phyloP scores from a whole-genome alignment of 2,329 filamentous ascomycete genomes.

The Taxawa tesnikishii region DNA sequence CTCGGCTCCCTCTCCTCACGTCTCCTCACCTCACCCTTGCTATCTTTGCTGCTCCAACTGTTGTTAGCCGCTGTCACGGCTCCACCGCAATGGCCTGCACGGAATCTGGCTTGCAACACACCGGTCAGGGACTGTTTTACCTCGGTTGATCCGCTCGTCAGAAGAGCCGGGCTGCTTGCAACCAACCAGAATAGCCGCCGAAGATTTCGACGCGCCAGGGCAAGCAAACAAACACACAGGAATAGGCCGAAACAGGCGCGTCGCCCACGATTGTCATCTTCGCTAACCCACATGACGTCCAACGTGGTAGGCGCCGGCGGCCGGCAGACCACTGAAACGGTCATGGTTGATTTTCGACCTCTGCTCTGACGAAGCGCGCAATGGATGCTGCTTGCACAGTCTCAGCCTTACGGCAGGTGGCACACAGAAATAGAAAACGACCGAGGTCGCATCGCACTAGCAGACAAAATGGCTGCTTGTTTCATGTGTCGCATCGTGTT shows the following conservation, averaged over 20 bases:
- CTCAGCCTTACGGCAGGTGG: constrained; percentile 9
- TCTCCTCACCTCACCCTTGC: no score
- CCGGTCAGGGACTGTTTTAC: no score
- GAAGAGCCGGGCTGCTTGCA: not conserved
- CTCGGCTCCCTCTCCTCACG: no score
- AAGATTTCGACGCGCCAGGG: constrained; percentile 2
- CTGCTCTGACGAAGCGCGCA: not conserved
- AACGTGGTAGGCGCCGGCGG: constrained; percentile 9
- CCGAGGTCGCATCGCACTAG: not conserved
- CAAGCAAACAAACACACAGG: not conserved
- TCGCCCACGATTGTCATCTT: constrained; percentile 10
- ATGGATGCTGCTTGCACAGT: constrained; percentile 6
- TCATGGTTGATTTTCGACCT: not conserved
- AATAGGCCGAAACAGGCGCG: constrained; percentile 18
- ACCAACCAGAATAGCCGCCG: constrained; percentile 1
- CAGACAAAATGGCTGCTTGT: not conserved
- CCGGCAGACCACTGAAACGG: constrained; percentile 9
- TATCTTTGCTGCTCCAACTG: no score
- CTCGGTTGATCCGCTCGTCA: no score
- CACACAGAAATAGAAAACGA: constrained; percentile 1
- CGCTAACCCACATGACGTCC: constrained; percentile 11
- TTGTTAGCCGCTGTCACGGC: no score
- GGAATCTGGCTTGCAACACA: no score
- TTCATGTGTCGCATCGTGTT: constrained; percentile 6
- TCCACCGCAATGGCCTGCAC: no score